phyloP scores from a whole-genome alignment of 768 basidiomycete genomes.

The Dentipellis fragilis region DNA sequence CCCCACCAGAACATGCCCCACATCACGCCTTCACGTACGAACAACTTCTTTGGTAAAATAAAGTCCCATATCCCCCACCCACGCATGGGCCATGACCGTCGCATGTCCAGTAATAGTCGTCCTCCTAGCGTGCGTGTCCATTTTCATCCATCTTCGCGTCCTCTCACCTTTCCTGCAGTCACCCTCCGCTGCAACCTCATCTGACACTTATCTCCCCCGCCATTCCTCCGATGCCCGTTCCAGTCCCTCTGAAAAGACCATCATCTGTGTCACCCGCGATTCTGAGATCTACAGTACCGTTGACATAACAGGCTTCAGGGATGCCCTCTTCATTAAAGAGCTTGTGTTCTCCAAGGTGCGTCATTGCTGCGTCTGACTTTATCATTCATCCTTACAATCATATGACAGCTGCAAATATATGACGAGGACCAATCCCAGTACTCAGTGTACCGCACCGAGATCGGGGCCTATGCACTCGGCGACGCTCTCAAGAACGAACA shows the following conservation, averaged over 20 bases:
- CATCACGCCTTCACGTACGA: constrained; percentile 19
- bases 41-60: constrained; percentile 13
- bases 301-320: constrained; percentile 56
- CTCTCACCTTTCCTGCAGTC: constrained; percentile 12
- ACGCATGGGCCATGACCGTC: constrained; percentile 14
- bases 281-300: constrained; percentile 69
- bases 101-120: constrained; percentile 20
- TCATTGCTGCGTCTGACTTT: constrained; percentile 2
- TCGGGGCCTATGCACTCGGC: constrained; percentile 68
- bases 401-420: constrained; percentile 56
- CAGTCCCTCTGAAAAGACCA: constrained; percentile 19
- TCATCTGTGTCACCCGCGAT: constrained; percentile 67
- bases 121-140: constrained; percentile 20
- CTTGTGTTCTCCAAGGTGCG: constrained; percentile 71
- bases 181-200: constrained; percentile 17
- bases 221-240: constrained; percentile 12
- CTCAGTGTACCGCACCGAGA: constrained; percentile 81
- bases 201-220: constrained; percentile 12
- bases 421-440: constrained; percentile 76
- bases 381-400: constrained; percentile 4
- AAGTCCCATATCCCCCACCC: constrained; percentile 15
- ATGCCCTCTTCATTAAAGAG: constrained; percentile 65
- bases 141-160: not conserved
- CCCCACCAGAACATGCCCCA: constrained; percentile 8
- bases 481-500: constrained; percentile 62